Evolutionary conservation across 2,329 filamentous ascomycete genomes (phyloP), one percentile per base, ranked within the genome.

Genomic region (Ambrosiella xylebori): DNA sequence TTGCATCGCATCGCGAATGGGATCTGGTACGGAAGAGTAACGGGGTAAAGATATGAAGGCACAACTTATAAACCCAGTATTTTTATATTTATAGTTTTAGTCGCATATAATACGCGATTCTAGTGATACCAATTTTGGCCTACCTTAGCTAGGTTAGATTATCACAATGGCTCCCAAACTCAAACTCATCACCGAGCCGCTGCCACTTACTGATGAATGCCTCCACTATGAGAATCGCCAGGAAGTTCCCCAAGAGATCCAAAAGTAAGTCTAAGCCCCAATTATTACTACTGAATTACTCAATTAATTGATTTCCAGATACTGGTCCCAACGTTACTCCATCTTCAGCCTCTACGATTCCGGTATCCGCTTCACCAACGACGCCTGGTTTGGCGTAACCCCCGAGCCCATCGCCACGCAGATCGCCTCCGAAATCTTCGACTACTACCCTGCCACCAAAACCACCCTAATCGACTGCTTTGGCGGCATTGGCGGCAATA

Each of bases 341-440:
- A 86, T 98, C 63, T 98, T 95, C 71, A 84, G 84, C 13, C 78
- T 78, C 64, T 98, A 96, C 67, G 85, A 96, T 67, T 78, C 90
- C 60, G 91, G 89, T 58, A 79, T 98, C 63, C 85, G 82, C 74
- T 81, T 98, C 76, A 98, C 94, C 0, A 84, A 95, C 68, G 85
- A 91, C 71, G 86, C 89, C 57, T 98, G 93, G 93, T 98, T 93
- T 68, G 93, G 90, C 58, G 90, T 97, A 7, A 98, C 94, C 0
- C 90, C 93, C 12, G 91, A 98, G 69, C 86, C 87, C 3, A 81
- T 98, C 36, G 93, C 93, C 61, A 82, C 77, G 87, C 81, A 84
- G 71, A 88, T 95, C 57, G 88, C 90, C 13, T 66, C 75, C 12
- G 85, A 95, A 65, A 75, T 95, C 47, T 74, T 76, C 13, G 44